Base-by-base conservation (phyloP, 345 rosid species). In the Hibiscus syriacus region DNA sequence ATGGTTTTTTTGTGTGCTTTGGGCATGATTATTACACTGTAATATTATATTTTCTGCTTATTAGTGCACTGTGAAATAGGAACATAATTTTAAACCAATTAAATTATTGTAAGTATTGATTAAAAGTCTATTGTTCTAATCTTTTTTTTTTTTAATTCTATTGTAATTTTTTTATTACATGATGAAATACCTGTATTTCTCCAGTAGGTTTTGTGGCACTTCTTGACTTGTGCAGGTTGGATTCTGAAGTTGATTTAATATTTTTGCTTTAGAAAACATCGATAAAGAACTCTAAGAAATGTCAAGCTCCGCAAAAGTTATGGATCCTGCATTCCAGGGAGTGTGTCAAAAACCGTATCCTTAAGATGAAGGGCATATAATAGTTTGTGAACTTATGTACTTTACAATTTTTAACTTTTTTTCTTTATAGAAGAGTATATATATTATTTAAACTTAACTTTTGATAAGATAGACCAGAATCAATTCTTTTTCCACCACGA, bases 291-390 rank as follows among this genome's bases (percentile, higher is more conserved):
- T 70, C 56, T 14, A 20, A 54, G 61, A 73, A 46, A 94, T 95
- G 99, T 86, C 97, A 75, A 83, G 82, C 77, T 77, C 99, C 60
- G 59, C 85, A 32, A 92, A 95, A 81, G 81, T 77, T 62, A 66
- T 88, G 77, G 99, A 95, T 79, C 98, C 98, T 72, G 94, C 98
- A 55, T 95, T 95, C 76, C 98, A 90, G 72, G 97, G 97, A 78
- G 90, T 69, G 57, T 98, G 99, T 27, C 97, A 92, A 81, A 92
- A 86, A 88, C 75, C 75, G 98, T 95, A 95, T 90, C 90, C 96
- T 86, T 76, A 63, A 20, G 39, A 29, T 5, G 39, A 69, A 9
- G 30, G 69, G 26, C 50, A 71, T 57, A 29, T 68, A 39, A 34
- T 65, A 29, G 26, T 62, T 68, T 55, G 30, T 57, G 61, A 52